A percentile compares a stretch with the other conserved stretches of the same genome.
These are phyloP conservation scores for Beauveria medogensis DNA, from an alignment of 2,329 filamentous ascomycete genomes.

Conservation along the genomic window DNA sequence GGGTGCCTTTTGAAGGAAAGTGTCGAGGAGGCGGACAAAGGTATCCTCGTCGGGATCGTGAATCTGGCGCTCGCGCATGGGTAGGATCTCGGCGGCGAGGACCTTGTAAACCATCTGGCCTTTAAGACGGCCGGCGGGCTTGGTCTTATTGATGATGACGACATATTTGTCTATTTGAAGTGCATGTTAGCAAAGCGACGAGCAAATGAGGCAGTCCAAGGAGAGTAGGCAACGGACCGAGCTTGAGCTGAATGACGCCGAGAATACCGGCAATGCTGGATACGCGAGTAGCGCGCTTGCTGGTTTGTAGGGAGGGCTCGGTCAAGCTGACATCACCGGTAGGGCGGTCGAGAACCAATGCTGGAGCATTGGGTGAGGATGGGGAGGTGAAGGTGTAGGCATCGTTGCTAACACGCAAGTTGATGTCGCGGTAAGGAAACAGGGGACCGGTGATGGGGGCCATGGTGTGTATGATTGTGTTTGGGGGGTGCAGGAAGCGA, in stretches of 20 bases:
- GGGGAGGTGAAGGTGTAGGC: conserved; percentile 96
- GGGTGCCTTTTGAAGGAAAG: conserved; percentile 71
- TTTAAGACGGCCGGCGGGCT: conserved; percentile 82
- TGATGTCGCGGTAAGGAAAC: conserved; percentile 88
- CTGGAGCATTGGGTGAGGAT: conserved; percentile 81
- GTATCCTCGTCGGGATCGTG: conserved; percentile 91
- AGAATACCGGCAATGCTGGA: conserved; percentile 93
- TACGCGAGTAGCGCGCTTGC: conserved; percentile 63
- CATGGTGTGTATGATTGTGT: conserved; percentile 22
- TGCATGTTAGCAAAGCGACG: conserved; percentile 6
- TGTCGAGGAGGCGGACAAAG: conserved; percentile 75
- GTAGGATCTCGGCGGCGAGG: conserved; percentile 82
- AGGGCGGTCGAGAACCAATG: conserved; percentile 82
- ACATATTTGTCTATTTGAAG: conserved; percentile 72
- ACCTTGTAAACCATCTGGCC: conserved; percentile 97
- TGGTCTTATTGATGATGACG: conserved; percentile 89
- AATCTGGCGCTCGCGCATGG: conserved; percentile 83
- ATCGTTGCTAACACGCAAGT: conserved; percentile 83
- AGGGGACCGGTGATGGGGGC: conserved; percentile 28
- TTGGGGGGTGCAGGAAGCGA: neutral
- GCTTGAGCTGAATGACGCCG: conserved; percentile 84
- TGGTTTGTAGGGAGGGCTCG: conserved; percentile 66
- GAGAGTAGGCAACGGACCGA: conserved; percentile 52
- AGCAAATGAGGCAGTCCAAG: neutral
- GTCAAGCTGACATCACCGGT: conserved; percentile 83